Percentiles rank a stretch among this genome's conserved stretches.
Evolutionary conservation across 352 stramenopile species (phyloP).

Genomic region (Pythium rishiriense): DNA sequence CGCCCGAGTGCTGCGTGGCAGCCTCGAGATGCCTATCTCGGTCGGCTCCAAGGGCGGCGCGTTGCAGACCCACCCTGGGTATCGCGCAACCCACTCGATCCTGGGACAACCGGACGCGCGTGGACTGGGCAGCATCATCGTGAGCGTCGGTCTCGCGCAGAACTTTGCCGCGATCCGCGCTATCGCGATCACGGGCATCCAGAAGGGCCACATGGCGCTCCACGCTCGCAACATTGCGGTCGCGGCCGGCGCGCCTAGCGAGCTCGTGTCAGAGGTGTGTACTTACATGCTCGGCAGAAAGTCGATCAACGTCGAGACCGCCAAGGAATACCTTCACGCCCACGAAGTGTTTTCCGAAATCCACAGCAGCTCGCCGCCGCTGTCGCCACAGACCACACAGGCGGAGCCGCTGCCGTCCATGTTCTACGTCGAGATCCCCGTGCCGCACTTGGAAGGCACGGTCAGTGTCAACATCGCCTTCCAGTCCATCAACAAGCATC

Average conservation of each 20-base stretch:
- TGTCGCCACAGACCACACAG: conserved; percentile 32
- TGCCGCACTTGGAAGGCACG: conserved; percentile 63
- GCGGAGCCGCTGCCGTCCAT: conserved; percentile 59
- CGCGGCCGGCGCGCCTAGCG: conserved; percentile 69
- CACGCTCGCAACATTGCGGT: conserved; percentile 87
- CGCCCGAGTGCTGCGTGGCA: conserved; percentile 58
- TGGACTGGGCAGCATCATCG: conserved; percentile 64
- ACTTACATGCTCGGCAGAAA: conserved; percentile 85
- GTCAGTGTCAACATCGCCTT: conserved; percentile 87
- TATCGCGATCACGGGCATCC: conserved; percentile 86
- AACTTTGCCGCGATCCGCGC: conserved; percentile 86
- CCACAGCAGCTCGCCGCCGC: conserved; percentile 43
- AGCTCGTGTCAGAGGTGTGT: conserved; percentile 83
- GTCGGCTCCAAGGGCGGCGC: conserved; percentile 84
- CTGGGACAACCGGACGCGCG: conserved; percentile 67
- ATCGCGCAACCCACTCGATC: conserved; percentile 76
- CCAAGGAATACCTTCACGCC: conserved; percentile 80
- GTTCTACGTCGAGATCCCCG: conserved; percentile 84
- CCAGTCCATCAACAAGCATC: conserved; percentile 71
- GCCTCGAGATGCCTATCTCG: conserved; percentile 74
- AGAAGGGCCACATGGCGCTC: conserved; percentile 87
- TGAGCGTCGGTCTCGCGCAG: conserved; percentile 82
- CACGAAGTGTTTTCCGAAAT: conserved; percentile 82
- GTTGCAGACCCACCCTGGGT: conserved; percentile 80
- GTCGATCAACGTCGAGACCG: conserved; percentile 81